Percentiles rank a stretch among this genome's conserved stretches.
Evolutionary conservation across 768 basidiomycete species (phyloP).

Genomic region (Lepiota subincarnata): DNA sequence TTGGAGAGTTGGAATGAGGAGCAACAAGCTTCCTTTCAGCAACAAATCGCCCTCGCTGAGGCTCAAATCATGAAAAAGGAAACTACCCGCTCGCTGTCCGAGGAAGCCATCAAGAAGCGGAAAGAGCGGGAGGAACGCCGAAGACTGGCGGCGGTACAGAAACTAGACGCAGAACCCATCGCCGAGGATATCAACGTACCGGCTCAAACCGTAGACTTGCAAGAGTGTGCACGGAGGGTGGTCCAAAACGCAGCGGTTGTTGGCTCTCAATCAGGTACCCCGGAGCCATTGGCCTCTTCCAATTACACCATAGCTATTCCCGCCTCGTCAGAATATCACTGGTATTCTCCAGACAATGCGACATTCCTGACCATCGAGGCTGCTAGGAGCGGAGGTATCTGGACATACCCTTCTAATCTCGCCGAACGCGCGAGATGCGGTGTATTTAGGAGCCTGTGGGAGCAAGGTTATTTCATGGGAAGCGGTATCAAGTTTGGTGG

Average conservation of each 20-base stretch:
- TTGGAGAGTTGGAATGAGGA: slow-evolving; percentile 51
- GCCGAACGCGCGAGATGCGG: slow-evolving; percentile 71
- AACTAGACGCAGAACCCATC: slow-evolving; percentile 16
- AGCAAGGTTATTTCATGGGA: slow-evolving; percentile 83
- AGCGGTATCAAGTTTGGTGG: slow-evolving; percentile 93
- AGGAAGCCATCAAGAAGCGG: slow-evolving; percentile 67
- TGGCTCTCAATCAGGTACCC: slow-evolving; percentile 12
- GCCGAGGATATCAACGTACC: slow-evolving; percentile 4
- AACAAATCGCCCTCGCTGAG: slow-evolving; percentile 47
- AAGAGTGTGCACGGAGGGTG: neutral
- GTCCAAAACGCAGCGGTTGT: neutral
- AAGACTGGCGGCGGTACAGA: slow-evolving; percentile 20
- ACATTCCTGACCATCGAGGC: slow-evolving; percentile 53
- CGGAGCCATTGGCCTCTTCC: slow-evolving; percentile 13
- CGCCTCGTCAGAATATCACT: slow-evolving; percentile 50
- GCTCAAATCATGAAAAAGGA: slow-evolving; percentile 44
- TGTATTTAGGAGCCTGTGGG: slow-evolving; percentile 79
- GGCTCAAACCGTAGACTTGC: neutral
- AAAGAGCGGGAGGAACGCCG: slow-evolving; percentile 57
- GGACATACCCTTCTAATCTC: slow-evolving; percentile 67
- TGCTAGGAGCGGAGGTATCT: slow-evolving; percentile 67
- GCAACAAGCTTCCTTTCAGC: slow-evolving; percentile 40
- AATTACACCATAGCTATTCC: slow-evolving; percentile 63
- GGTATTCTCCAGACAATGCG: slow-evolving; percentile 53
- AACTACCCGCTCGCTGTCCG: slow-evolving; percentile 44